Conservation (phyloP, 1,139 yeast species). For the Groenewaldozyma auringiensis region DNA sequence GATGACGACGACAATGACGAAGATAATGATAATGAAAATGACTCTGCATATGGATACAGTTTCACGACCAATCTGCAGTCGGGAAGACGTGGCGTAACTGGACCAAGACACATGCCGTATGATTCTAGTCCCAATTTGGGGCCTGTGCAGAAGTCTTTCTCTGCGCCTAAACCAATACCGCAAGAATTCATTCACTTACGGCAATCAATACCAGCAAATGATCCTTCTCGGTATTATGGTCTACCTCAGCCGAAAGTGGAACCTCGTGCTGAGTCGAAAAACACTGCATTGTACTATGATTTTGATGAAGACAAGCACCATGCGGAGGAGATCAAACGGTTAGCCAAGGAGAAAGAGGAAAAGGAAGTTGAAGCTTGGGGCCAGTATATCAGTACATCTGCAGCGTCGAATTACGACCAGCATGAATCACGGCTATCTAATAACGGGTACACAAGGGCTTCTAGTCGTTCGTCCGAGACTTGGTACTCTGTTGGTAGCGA, state of each 20-base stretch:
- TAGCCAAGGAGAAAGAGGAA: slow-evolving; percentile 11
- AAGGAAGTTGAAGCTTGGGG: slow-evolving; percentile 15
- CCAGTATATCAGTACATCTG: slow-evolving; percentile 15
- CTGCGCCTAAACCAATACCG: slow-evolving; percentile 1
- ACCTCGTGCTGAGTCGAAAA: not conserved
- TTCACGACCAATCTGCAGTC: not conserved
- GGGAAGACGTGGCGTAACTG: not conserved
- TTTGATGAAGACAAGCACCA: slow-evolving; percentile 18
- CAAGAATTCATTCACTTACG: not conserved
- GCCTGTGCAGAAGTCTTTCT: not conserved
- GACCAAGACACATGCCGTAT: not conserved
- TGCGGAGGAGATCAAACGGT: slow-evolving; percentile 9
- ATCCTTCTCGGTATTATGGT: not conserved
- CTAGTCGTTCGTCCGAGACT: not conserved
- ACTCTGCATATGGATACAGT: not conserved
- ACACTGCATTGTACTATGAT: slow-evolving; percentile 5
- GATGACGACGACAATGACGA: slow-evolving; percentile 7
- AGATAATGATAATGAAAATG: not conserved
- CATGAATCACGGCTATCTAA: not conserved
- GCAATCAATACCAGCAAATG: not conserved
- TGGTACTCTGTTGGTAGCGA: not conserved
- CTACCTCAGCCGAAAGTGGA: not conserved
- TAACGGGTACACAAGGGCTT: not conserved
- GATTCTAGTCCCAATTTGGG: not conserved
- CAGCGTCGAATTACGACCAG: not conserved